Evolutionary conservation across 768 basidiomycete genomes (phyloP).

Genomic region (Trametes gibbosa): DNA sequence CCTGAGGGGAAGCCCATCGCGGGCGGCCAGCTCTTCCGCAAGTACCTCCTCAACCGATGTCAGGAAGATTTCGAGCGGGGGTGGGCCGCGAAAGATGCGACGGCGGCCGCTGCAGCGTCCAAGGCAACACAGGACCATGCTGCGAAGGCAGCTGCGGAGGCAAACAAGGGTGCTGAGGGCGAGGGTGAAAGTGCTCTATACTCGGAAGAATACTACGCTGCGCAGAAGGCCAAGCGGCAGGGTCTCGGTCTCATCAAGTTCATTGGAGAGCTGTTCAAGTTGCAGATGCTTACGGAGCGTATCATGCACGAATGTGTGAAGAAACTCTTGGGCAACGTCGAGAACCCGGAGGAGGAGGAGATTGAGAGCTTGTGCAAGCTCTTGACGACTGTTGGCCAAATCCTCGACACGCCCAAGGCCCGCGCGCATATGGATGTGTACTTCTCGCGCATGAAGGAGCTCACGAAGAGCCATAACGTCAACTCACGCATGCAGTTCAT

Average conservation of each 20-base stretch:
- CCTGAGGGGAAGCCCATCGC: conserved; percentile 83
- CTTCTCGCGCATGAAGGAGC: conserved; percentile 85
- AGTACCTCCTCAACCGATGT: conserved; percentile 94
- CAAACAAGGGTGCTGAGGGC: conserved; percentile 56
- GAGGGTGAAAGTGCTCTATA: conserved; percentile 77
- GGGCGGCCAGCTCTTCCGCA: conserved; percentile 93
- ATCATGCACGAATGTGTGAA: conserved; percentile 99
- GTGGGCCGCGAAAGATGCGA: conserved; percentile 86
- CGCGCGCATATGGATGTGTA: conserved; percentile 88
- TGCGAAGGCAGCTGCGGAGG: conserved; percentile 64
- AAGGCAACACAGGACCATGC: conserved; percentile 88
- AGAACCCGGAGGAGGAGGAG: conserved; percentile 96
- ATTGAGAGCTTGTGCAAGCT: conserved; percentile 96
- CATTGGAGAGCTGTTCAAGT: conserved; percentile 97
- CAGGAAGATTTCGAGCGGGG: conserved; percentile 98
- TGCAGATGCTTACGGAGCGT: conserved; percentile 97
- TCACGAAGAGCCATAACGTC: conserved; percentile 71
- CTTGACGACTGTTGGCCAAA: conserved; percentile 80
- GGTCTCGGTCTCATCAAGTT: conserved; percentile 97
- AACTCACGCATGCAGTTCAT: conserved; percentile 91
- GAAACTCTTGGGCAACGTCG: conserved; percentile 89
- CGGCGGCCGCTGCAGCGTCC: conserved; percentile 80
- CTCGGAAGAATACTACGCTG: conserved; percentile 92
- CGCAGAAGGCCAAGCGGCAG: conserved; percentile 95
- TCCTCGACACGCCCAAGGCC: conserved; percentile 79